Evolutionary conservation across 1,284 basidiomycete genomes (phyloP).

Genomic region (Cryptococcus maquisensis): DNA sequence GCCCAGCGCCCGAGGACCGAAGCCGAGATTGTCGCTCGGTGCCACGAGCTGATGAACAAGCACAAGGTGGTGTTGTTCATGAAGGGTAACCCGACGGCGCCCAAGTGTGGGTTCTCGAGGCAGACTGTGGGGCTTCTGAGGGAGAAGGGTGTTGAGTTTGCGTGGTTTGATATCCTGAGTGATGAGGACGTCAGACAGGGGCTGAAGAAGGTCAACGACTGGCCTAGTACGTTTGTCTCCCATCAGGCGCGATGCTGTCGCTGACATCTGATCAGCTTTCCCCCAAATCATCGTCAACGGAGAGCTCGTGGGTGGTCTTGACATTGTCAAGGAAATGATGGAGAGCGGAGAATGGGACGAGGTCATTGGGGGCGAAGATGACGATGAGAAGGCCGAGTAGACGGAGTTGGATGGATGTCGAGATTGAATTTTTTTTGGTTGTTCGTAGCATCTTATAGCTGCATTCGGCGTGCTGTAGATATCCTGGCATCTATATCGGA

Average conservation of each 20-base stretch:
- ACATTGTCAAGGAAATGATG: constrained; percentile 64
- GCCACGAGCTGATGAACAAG: constrained; percentile 59
- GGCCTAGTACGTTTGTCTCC: constrained; percentile 39
- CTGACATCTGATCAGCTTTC: constrained; percentile 32
- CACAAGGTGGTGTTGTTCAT: constrained; percentile 78
- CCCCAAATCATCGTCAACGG: constrained; percentile 79
- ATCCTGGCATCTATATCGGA: background rate
- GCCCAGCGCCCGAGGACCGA: constrained; percentile 38
- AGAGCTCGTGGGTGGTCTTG: constrained; percentile 67
- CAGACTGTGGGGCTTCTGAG: constrained; percentile 63
- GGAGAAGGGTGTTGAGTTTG: constrained; percentile 61
- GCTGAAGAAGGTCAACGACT: constrained; percentile 50
- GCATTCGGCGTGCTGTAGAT: constrained; percentile 5
- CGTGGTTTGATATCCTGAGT: constrained; percentile 67
- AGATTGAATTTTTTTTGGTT: too few relatives aligned
- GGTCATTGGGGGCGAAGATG: constrained; percentile 75
- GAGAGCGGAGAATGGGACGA: constrained; percentile 59
- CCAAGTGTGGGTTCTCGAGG: constrained; percentile 78
- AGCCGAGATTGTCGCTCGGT: constrained; percentile 51
- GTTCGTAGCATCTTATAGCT: constrained; percentile 68
- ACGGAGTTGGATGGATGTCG: too few relatives aligned
- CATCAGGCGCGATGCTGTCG: background rate
- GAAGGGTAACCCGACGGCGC: constrained; percentile 86
- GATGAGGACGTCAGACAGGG: constrained; percentile 67
- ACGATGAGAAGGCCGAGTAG: constrained; percentile 63